phyloP scores from a whole-genome alignment of 2,329 filamentous ascomycete species.

The Sporothrix phasma region DNA sequence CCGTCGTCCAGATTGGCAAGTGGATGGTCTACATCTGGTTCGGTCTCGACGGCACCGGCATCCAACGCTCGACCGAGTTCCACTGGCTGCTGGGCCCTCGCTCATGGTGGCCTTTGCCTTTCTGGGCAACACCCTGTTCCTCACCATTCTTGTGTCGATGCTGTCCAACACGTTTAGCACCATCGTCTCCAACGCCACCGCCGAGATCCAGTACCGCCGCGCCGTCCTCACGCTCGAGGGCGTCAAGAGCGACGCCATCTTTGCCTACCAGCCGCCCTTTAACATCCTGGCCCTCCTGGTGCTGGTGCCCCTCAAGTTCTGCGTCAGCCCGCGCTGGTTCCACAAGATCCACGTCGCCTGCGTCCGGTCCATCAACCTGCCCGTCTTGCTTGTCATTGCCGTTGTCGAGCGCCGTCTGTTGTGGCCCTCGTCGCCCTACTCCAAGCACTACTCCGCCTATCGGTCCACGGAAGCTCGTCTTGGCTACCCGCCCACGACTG shows the following conservation, averaged over 20 bases:
- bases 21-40: slow-evolving; percentile 97
- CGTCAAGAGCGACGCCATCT: slow-evolving; percentile 75
- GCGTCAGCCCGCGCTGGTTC: slow-evolving; percentile 76
- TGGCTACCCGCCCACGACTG: too few relatives aligned
- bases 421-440: slow-evolving; percentile 38
- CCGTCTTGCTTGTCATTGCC: slow-evolving; percentile 61
- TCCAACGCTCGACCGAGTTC: slow-evolving; percentile 55
- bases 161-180: slow-evolving; percentile 74
- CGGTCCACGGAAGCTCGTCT: not conserved
- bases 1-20: slow-evolving; percentile 62
- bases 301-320: slow-evolving; percentile 65
- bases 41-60: slow-evolving; percentile 63
- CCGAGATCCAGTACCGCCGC: slow-evolving; percentile 75
- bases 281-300: slow-evolving; percentile 69
- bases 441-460: slow-evolving; percentile 14
- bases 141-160: slow-evolving; percentile 84
- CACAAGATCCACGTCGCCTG: slow-evolving; percentile 79
- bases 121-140: slow-evolving; percentile 74
- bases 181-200: slow-evolving; percentile 64
- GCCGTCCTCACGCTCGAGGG: slow-evolving; percentile 77
- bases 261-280: slow-evolving; percentile 73
- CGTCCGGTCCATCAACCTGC: slow-evolving; percentile 65
- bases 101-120: slow-evolving; percentile 80
- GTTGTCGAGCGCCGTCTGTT: slow-evolving; percentile 59
- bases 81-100: slow-evolving; percentile 70